Percentiles rank a stretch among this genome's conserved stretches.
Conservation (phyloP, 768 basidiomycete species). For the Baorangia bicolor region DNA sequence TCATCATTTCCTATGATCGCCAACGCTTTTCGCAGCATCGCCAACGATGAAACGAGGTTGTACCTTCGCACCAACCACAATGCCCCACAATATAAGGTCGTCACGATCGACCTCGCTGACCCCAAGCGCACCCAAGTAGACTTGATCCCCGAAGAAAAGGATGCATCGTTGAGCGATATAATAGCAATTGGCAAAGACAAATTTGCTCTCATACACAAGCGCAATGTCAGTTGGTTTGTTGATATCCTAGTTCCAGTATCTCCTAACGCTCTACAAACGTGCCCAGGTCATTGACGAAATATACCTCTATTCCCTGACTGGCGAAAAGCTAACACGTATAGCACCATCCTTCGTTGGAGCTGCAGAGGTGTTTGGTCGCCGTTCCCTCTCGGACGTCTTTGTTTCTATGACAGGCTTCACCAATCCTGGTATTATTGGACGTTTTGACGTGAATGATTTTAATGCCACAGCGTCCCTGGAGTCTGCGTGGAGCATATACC, state of each 20-base stretch:
- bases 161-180: constrained; percentile 56
- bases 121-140: constrained; percentile 48
- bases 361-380: constrained; percentile 48
- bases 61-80: constrained; percentile 65
- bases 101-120: constrained; percentile 61
- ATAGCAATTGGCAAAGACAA: constrained; percentile 52
- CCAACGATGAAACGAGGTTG: constrained; percentile 60
- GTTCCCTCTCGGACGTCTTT: constrained; percentile 62
- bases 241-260: neutral
- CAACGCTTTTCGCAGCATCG: constrained; percentile 43
- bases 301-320: constrained; percentile 62
- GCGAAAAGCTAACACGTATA: constrained; percentile 53
- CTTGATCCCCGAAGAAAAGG: constrained; percentile 66
- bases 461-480: constrained; percentile 29
- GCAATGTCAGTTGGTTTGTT: constrained; percentile 51
- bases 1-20: neutral
- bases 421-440: constrained; percentile 63
- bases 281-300: constrained; percentile 74
- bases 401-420: constrained; percentile 66
- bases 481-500: constrained; percentile 59
- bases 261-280: constrained; percentile 5
- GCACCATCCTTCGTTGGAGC: constrained; percentile 69
- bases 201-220: constrained; percentile 64
- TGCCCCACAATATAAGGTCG: constrained; percentile 65
- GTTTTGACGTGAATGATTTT: constrained; percentile 53